Evolutionary conservation across 1,284 basidiomycete species (phyloP).

Genomic region (Hymenochaete sp.): DNA sequence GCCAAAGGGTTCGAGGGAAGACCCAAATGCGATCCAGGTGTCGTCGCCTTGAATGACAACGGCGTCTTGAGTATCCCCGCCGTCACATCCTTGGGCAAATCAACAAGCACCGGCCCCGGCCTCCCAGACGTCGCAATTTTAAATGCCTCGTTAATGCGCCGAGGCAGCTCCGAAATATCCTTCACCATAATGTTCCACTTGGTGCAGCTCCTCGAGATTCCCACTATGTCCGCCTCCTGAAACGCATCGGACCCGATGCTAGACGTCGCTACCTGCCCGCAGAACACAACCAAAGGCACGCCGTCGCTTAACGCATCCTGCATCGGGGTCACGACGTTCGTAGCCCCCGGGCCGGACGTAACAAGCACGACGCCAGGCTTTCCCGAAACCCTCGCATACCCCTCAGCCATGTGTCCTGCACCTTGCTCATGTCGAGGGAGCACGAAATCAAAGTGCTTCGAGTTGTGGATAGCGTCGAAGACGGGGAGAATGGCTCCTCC

Average conservation of each 20-base stretch:
- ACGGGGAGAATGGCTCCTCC: slow-evolving; percentile 97
- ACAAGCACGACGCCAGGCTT: slow-evolving; percentile 97
- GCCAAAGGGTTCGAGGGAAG: slow-evolving; percentile 72
- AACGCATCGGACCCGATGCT: slow-evolving; percentile 97
- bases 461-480: slow-evolving; percentile 98
- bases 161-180: slow-evolving; percentile 89
- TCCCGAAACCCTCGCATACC: slow-evolving; percentile 95
- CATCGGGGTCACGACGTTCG: slow-evolving; percentile 97
- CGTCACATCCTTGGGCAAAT: slow-evolving; percentile 96
- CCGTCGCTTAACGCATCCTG: slow-evolving; percentile 96
- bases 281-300: slow-evolving; percentile 91
- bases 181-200: slow-evolving; percentile 99
- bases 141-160: slow-evolving; percentile 98
- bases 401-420: slow-evolving; percentile 98
- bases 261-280: slow-evolving; percentile 96
- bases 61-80: slow-evolving; percentile 84
- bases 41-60: slow-evolving; percentile 82
- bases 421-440: slow-evolving; percentile 97
- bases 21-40: slow-evolving; percentile 71
- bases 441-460: slow-evolving; percentile 90
- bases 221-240: slow-evolving; percentile 96
- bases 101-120: slow-evolving; percentile 94
- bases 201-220: slow-evolving; percentile 93
- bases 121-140: slow-evolving; percentile 97
- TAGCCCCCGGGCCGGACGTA: slow-evolving; percentile 95